Base-by-base conservation (phyloP, 192 early-diverging fungal genomes). In the Backusella morwellensis region DNA sequence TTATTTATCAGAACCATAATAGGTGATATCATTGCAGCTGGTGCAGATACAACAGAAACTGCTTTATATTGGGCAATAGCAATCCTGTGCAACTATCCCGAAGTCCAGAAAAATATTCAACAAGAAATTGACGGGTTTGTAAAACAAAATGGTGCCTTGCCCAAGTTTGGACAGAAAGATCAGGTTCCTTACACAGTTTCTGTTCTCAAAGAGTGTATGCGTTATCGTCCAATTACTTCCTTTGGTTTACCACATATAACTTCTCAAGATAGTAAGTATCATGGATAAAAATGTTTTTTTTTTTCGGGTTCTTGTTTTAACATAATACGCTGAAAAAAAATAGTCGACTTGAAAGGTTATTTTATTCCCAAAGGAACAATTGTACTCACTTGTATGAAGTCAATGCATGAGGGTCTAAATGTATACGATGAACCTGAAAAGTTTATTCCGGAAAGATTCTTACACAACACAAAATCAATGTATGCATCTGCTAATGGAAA, bases 391-490 rank as follows among this genome's bases (percentile, higher is more conserved):
- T 26, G 70, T 72, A 72, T 72, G 70, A 34, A 72, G 4, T 23
- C 70, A 14, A 19, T 72, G 41, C 70, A 72, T 47, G 40, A 12
- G 17, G 6, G 23, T n/a, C 3, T 23, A 14, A 15, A 36, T 8
- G 1, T 44, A 21, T 71, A 71, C 44, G 21, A 38, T 71, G 70
- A 71, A 26, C 70, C 70, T 14, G 70, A 71, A 71, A 71, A 71
- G 23, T 71, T 71, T 36, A 44, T 41, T 41, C 70, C 40, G 11
- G 70, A 44, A 21, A 42, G 70, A 14, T 71, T 71, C 38, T 29
- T 71, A 29, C 0, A 47, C 6, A 17, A 47, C 15, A 50, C 21
- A 47, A 72, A 72, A 40, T 29, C 70, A 9, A 47, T 41, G 70
- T 72, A 35, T 6, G 38, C 44, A 14, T 32, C 70, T 23, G 70